Base-by-base conservation (phyloP, 164 flowering plant genomes). In the Litsea cubeba region DNA sequence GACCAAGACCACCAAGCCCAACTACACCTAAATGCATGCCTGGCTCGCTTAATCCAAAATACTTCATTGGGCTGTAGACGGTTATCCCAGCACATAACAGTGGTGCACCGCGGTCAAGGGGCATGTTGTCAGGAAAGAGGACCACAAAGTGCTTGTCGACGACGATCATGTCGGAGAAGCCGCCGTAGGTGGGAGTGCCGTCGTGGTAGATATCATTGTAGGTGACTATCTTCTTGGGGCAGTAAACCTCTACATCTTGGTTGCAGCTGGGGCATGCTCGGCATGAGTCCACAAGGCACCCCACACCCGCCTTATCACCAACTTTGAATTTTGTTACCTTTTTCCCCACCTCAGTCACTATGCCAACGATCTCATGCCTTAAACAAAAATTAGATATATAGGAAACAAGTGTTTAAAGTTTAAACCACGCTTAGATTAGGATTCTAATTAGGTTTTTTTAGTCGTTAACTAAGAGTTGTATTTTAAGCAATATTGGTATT, bases 1-100 rank as follows among this genome's bases (percentile, higher is more conserved):
- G 91, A 17, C 89, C 89, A 3, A 88, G 71, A 7, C 91, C 91
- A 28, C 91, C 91, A 14, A 88, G 84, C 1, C 87, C 89, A 17
- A 85, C 88, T 3, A 88, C 87, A 2, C 88, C 91, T 5, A 85
- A 28, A 15, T 82, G 83, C 46, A 40, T 50, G 12, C 87, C 87
- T 2, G 86, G 86, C 65, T 83, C 71, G 64, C 68, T 63, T 14
- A 87, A 82, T 25, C 77, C 87, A 58, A 10, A 88, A 71, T 75
- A 75, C 50, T 72, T 82, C 75, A 88, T 4, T 10, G 89, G 87
- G 74, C 89, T 88, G 71, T 81, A n/a, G n/a, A n/a, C n/a, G n/a
- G n/a, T n/a, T n/a, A n/a, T n/a, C n/a, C n/a, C n/a, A n/a, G n/a
- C n/a, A 40, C 89, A 85, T 0, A 85, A 72, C 3, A 86, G 83